These are phyloP conservation scores for Clonostachys solani DNA, from an alignment of 2,329 filamentous ascomycete genomes.

Conservation along the genomic window DNA sequence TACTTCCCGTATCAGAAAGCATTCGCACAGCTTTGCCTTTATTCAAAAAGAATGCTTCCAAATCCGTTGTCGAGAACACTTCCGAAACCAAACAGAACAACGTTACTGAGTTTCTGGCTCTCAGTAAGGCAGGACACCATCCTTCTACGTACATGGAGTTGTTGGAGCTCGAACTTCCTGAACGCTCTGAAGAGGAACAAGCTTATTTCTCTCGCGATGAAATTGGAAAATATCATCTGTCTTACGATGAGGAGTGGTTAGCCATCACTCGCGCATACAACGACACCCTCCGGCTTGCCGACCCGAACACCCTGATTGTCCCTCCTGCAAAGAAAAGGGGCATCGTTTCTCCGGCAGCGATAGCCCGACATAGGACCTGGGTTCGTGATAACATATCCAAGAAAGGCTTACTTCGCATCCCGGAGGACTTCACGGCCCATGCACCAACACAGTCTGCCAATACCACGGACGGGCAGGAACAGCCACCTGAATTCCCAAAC, in stretches of 20 bases:
- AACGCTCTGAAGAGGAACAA: slow-evolving; percentile 29
- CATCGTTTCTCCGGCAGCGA: slow-evolving; percentile 57
- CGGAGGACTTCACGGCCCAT: slow-evolving; percentile 63
- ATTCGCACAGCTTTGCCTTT: slow-evolving; percentile 9
- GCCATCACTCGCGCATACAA: slow-evolving; percentile 85
- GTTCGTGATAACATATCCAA: slow-evolving; percentile 70
- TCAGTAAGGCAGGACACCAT: slow-evolving; percentile 84
- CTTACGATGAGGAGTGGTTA: slow-evolving; percentile 93
- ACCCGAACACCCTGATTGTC: slow-evolving; percentile 46
- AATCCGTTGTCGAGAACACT: slow-evolving; percentile 54
- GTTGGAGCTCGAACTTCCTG: slow-evolving; percentile 39
- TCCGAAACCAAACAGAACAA: slow-evolving; percentile 73
- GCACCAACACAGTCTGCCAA: background rate
- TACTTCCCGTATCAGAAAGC: background rate
- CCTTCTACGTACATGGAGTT: slow-evolving; percentile 66
- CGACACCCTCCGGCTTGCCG: slow-evolving; percentile 57
- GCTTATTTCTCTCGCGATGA: slow-evolving; percentile 9
- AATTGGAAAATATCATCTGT: slow-evolving; percentile 49
- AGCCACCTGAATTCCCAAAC: background rate
- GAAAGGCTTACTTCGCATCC: slow-evolving; percentile 59
- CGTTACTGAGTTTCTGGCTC: slow-evolving; percentile 76
- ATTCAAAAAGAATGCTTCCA: slow-evolving; percentile 19
- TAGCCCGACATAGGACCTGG: slow-evolving; percentile 73
- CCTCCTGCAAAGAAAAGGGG: slow-evolving; percentile 58
- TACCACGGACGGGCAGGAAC: background rate